Evolutionary conservation across 2,329 filamentous ascomycete genomes (phyloP), one percentile per base, ranked within the genome.

Genomic region (Arthrobotrys iridis): DNA sequence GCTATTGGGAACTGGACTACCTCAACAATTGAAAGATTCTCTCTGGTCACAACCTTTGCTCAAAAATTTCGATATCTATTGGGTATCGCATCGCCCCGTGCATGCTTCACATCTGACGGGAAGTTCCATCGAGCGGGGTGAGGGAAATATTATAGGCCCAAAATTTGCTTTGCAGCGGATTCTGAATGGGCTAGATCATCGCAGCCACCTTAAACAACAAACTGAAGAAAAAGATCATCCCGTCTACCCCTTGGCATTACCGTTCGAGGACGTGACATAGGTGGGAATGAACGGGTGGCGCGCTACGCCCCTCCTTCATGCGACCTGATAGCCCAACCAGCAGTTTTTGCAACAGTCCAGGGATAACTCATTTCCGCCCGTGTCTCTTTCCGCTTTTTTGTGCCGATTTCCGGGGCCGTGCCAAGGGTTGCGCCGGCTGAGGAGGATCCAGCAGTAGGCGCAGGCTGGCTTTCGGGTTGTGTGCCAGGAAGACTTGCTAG

Each of bases 281-380:
- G 2, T 35, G 28, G 48, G 8, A 55, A 55, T 15, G 18, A 55
- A 6, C n/a, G 46, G 33, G 24, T 4, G 11, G 35, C 8, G 8
- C 26, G 20, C 48, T 55, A 55, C 22, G 10, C 26, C 7, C 15
- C 48, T 55, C 30, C 28, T 55, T 20, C 15, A 7, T 18, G 48
- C 4, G n/a, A 2, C 35, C 58, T 22, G 46, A 22, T 6, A 35
- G 18, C 15, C 59, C 33, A 60, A 4, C 59, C 40, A 7, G 41
- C 35, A 37, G 11, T 48, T 20, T 46, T 20, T 20, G 55, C 62
- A 2, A 74, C 5, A 13, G 33, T 13, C 70, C 70, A 75, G 4
- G 70, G 70, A 28, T 63, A 67, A 22, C 70, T 75, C 57, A 62
- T 37, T 20, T 67, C 55, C 11, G 40, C 62, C 11, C 52, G 41